phyloP scores from a whole-genome alignment of 2,329 filamentous ascomycete genomes.

The Nothomitra cinnamomea region DNA sequence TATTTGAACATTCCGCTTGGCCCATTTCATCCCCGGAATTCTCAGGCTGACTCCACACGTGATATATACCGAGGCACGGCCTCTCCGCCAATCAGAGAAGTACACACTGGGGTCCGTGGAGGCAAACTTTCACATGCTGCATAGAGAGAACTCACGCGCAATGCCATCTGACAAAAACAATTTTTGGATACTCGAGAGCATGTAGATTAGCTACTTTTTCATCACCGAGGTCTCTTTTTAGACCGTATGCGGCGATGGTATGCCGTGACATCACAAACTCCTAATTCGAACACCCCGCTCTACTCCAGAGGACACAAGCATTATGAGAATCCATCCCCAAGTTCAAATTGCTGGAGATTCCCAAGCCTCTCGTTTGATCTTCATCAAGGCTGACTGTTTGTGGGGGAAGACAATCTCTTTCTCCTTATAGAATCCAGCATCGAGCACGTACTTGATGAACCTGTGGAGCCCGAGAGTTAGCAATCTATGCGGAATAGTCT shows the following conservation, averaged over 20 bases:
- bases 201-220: too few relatives aligned
- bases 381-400: slow-evolving; percentile 80
- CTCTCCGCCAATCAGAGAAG: not conserved
- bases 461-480: slow-evolving; percentile 23
- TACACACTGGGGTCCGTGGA: not conserved
- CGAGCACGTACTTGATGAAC: slow-evolving; percentile 52
- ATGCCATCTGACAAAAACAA: not conserved
- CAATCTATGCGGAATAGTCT: not conserved
- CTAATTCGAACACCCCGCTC: too few relatives aligned
- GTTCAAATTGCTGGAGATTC: slow-evolving; percentile 44
- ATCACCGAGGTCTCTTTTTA: too few relatives aligned
- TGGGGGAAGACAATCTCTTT: slow-evolving; percentile 76
- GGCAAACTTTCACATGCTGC: not conserved
- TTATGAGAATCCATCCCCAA: not conserved
- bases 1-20: not conserved
- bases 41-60: not conserved
- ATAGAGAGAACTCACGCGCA: not conserved
- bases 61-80: not conserved
- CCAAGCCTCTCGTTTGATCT: slow-evolving; percentile 65
- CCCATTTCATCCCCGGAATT: not conserved
- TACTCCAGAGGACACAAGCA: too few relatives aligned
- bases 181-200: not conserved
- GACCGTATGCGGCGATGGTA: too few relatives aligned
- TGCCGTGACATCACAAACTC: too few relatives aligned
- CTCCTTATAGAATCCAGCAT: slow-evolving; percentile 70